Evolutionary conservation across 306 rosid species (phyloP).

Genomic region (Lathyrus oleraceus): DNA sequence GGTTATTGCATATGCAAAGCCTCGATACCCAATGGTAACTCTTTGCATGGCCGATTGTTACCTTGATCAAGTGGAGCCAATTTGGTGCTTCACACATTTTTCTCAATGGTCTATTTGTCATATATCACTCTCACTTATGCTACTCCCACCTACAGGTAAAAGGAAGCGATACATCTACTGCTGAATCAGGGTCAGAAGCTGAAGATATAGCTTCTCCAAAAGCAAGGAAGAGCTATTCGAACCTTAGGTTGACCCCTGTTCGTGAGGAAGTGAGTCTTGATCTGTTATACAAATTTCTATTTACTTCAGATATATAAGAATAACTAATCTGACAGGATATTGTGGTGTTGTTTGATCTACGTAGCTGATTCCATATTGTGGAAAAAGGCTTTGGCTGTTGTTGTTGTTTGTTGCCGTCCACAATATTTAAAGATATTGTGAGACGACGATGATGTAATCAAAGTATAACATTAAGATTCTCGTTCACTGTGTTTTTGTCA

Average conservation of each 20-base stretch:
- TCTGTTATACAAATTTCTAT: conserved; percentile 28
- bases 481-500: conserved; percentile 38
- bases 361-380: not conserved
- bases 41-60: conserved; percentile 2
- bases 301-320: not conserved
- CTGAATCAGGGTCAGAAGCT: conserved; percentile 98
- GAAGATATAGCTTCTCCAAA: conserved; percentile 95
- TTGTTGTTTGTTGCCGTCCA: conserved; percentile 12
- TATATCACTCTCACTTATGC: conserved; percentile 12
- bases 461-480: conserved; percentile 1
- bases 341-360: not conserved
- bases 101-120: not conserved
- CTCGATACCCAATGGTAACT: conserved; percentile 78
- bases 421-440: conserved; percentile 14
- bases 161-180: conserved; percentile 97
- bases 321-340: not conserved
- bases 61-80: conserved; percentile 18
- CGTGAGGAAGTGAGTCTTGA: conserved; percentile 85
- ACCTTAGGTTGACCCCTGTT: conserved; percentile 96
- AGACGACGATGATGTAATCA: conserved; percentile 3
- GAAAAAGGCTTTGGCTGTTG: conserved; percentile 14
- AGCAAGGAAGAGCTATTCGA: conserved; percentile 72
- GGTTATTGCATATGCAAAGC: conserved; percentile 87
- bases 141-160: conserved; percentile 59
- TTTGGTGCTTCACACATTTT: conserved; percentile 3